phyloP scores from a whole-genome alignment of 2,329 filamentous ascomycete species.

The Scleromitrula shiraiana region DNA sequence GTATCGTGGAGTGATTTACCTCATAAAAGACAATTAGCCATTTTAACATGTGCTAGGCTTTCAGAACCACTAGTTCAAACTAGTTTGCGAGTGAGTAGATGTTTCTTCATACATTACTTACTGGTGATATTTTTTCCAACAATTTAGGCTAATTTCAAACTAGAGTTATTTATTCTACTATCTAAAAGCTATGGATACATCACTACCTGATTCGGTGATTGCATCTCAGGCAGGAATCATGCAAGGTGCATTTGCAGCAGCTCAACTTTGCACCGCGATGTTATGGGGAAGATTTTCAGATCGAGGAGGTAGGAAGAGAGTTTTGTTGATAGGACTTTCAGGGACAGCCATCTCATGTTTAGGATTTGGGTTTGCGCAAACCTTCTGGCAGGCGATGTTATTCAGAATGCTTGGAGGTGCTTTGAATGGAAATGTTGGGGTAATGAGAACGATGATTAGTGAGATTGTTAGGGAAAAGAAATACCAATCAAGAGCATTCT shows the following conservation, averaged over 20 bases:
- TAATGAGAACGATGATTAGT: conserved; percentile 67
- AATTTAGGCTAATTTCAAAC: too few relatives aligned
- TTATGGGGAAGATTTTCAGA: conserved; percentile 60
- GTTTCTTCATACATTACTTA: too few relatives aligned
- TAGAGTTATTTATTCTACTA: conserved; percentile 68
- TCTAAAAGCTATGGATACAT: conserved; percentile 51
- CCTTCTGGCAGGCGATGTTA: conserved; percentile 52
- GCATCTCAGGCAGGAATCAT: conserved; percentile 61
- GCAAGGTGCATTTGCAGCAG: conserved; percentile 56
- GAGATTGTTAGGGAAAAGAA: conserved; percentile 66
- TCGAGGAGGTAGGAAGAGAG: conserved; percentile 47
- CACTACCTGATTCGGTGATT: conserved; percentile 37
- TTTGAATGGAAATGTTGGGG: conserved; percentile 65
- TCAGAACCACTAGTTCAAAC: conserved; percentile 80
- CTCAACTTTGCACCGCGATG: conserved; percentile 62
- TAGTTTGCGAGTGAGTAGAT: conserved; percentile 34
- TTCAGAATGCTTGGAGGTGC: conserved; percentile 53
- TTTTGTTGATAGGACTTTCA: conserved; percentile 57
- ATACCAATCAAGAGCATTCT: conserved; percentile 35
- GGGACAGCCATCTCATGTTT: conserved; percentile 56
- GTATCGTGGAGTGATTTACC: conserved; percentile 71
- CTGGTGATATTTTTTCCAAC: too few relatives aligned
- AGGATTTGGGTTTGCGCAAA: conserved; percentile 61
- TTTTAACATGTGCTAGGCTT: conserved; percentile 71
- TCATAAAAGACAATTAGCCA: conserved; percentile 66